A percentile compares a stretch with the other conserved stretches of the same genome.
These are phyloP conservation scores for Talaromyces atroroseus DNA, from an alignment of 2,329 filamentous ascomycete genomes.

Conservation along the genomic window DNA sequence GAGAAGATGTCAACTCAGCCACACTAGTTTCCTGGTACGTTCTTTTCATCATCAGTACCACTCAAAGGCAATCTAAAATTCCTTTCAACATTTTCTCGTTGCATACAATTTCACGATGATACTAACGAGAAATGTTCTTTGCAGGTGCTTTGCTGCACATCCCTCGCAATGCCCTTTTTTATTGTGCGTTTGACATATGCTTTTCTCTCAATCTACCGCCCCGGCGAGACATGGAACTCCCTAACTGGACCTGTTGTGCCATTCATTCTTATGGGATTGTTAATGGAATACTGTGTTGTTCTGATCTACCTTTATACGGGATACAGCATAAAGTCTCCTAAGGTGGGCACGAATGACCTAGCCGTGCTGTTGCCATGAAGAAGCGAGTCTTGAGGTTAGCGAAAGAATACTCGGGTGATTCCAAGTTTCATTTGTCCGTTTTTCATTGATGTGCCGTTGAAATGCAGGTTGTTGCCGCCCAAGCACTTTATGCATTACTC, in stretches of 20 bases:
- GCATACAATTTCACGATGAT: neutral
- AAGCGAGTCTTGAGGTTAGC: neutral
- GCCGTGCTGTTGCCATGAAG: neutral
- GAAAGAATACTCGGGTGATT: too few relatives aligned
- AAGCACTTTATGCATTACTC: too few relatives aligned
- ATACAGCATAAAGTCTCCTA: slow-evolving; percentile 9
- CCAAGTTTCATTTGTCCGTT: too few relatives aligned
- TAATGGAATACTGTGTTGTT: slow-evolving; percentile 19
- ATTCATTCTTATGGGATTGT: slow-evolving; percentile 19
- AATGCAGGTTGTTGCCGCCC: too few relatives aligned
- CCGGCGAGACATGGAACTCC: slow-evolving; percentile 18
- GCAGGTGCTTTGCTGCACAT: slow-evolving; percentile 16
- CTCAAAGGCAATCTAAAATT: neutral
- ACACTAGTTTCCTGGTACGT: slow-evolving; percentile 16
- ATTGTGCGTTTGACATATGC: slow-evolving; percentile 19
- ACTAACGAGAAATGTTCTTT: neutral
- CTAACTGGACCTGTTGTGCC: slow-evolving; percentile 18
- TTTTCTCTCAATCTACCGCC: slow-evolving; percentile 19
- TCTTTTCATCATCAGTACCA: neutral
- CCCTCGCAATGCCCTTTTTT: slow-evolving; percentile 20
- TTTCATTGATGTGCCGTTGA: too few relatives aligned
- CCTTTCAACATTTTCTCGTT: neutral
- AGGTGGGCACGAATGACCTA: neutral
- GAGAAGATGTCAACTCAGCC: slow-evolving; percentile 9
- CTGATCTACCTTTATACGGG: slow-evolving; percentile 17